Evolutionary conservation across 2,329 filamentous ascomycete genomes (phyloP).

Genomic region (Sodiomyces alkalinus): DNA sequence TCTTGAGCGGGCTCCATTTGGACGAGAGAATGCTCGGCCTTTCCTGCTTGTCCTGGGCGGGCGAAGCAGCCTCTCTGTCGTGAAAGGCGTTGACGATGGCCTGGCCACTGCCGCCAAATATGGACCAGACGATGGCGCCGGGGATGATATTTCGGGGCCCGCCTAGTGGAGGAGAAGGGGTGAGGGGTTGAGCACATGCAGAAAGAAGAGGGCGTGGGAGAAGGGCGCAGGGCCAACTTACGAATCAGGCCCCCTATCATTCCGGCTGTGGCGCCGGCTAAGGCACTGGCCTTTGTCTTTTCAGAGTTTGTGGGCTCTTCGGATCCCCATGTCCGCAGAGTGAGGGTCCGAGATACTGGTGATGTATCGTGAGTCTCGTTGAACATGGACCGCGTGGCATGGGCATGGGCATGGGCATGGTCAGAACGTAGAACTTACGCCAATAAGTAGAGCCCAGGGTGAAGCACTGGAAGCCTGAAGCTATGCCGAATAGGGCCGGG

Average conservation of each 20-base stretch:
- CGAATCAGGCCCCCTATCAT: constrained; percentile 40
- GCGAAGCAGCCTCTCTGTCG: too few relatives aligned
- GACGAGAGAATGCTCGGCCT: constrained; percentile 36
- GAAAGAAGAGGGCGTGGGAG: too few relatives aligned
- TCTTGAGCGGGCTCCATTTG: constrained; percentile 57
- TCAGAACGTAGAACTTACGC: constrained; percentile 32
- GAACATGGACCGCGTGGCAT: too few relatives aligned
- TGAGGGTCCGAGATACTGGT: constrained; percentile 32
- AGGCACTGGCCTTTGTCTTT: constrained; percentile 48
- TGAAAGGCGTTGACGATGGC: constrained; percentile 17
- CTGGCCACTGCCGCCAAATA: constrained; percentile 24
- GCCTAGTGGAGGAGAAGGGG: constrained; percentile 17
- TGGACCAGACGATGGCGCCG: constrained; percentile 31
- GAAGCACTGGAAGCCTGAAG: constrained; percentile 70
- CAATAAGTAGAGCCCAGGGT: constrained; percentile 63
- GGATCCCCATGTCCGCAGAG: constrained; percentile 31
- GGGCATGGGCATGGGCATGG: too few relatives aligned
- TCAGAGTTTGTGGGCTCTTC: constrained; percentile 40
- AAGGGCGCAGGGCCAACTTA: constrained; percentile 17
- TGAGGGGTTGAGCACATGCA: too few relatives aligned
- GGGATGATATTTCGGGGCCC: constrained; percentile 37
- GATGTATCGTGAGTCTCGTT: constrained; percentile 4
- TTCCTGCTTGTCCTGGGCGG: constrained; percentile 10
- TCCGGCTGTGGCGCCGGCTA: constrained; percentile 57
- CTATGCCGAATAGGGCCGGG: constrained; percentile 55